These are phyloP conservation scores for Flaveria ramosissima DNA, from an alignment of 129 eudicot genomes.

Conservation along the genomic window DNA sequence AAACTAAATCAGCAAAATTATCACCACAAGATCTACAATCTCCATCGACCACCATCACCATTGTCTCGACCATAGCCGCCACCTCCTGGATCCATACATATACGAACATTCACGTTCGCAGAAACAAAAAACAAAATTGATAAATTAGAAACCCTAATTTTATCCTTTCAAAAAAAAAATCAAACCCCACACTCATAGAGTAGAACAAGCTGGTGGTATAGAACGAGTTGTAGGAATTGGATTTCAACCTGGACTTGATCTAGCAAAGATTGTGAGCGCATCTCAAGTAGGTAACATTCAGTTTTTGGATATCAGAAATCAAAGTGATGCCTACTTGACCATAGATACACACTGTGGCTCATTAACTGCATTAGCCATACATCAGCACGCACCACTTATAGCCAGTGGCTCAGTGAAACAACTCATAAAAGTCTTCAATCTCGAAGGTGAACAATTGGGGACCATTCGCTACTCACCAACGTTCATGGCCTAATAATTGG, in stretches of 20 bases:
- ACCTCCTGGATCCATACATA: too few species aligned
- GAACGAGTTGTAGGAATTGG: constrained; percentile 89
- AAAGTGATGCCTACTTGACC: constrained; percentile 63
- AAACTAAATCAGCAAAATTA: too few species aligned
- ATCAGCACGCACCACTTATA: constrained; percentile 84
- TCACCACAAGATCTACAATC: too few species aligned
- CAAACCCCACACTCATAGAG: constrained; percentile 68
- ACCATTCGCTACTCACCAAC: constrained; percentile 83
- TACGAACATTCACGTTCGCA: too few species aligned
- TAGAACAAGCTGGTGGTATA: constrained; percentile 66
- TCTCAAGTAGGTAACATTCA: constrained; percentile 95
- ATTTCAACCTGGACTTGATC: constrained; percentile 97
- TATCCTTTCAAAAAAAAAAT: too few species aligned
- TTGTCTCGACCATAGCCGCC: too few species aligned
- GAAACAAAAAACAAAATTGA: too few species aligned
- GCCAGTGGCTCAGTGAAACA: constrained; percentile 98
- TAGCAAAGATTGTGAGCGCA: constrained; percentile 90
- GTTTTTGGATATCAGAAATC: constrained; percentile 77
- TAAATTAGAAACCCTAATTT: too few species aligned
- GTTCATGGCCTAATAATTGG: constrained; percentile 94
- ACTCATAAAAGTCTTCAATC: constrained; percentile 79
- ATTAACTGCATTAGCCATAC: constrained; percentile 88
- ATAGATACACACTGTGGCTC: constrained; percentile 93
- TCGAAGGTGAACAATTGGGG: constrained; percentile 80
- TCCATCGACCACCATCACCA: too few species aligned